Evolutionary conservation across 768 basidiomycete species (phyloP), one percentile per base, ranked within the genome.

Genomic region (Leccinum variicolor): DNA sequence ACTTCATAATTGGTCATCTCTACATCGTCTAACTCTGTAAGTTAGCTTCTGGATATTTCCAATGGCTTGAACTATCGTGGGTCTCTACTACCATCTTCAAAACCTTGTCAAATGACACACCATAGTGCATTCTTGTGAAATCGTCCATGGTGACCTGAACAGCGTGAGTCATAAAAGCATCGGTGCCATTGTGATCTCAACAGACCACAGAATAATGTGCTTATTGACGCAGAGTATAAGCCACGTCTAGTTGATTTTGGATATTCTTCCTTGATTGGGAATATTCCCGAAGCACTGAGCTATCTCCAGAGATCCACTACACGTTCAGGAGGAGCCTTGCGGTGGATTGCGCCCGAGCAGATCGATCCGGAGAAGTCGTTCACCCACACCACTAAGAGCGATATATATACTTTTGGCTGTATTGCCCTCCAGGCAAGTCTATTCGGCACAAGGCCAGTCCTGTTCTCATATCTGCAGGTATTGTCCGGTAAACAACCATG

Each of bases 81-180:
- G 52, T 53, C 23, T n/a, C 23, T 48, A 45, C 4, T 23, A 15
- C 4, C 6, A 1, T 21, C 21, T 9, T 49, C 6, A 14, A 45
- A 0, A 11, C 0, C 7, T 11, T 19, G 41, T 43, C 19, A 19
- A 43, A 19, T 43, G 19, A 43, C n/a, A 17, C 10, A 14, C 43
- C 8, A 45, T 26, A 25, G 52, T 57, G 29, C 52, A 57, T 25
- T 31, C 51, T 29, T 25, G 14, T 21, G n/a, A 25, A 2, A 45
- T 56, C 6, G 25, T 52, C 14, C 51, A 52, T 21, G 56, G 56
- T 3, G 46, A 57, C 17, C 25, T 57, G 31, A 57, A 53, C 28
- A 8, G 23, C 19, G 29, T 31, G 28, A 50, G 21, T 15, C 19
- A 4, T 2, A 6, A 25, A 34, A 34, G 5, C 0, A 34, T 34